Percentiles rank a stretch among this genome's conserved stretches.
These are phyloP conservation scores for Ustilago tritici DNA, from an alignment of 1,284 basidiomycete genomes.

Conservation along the genomic window DNA sequence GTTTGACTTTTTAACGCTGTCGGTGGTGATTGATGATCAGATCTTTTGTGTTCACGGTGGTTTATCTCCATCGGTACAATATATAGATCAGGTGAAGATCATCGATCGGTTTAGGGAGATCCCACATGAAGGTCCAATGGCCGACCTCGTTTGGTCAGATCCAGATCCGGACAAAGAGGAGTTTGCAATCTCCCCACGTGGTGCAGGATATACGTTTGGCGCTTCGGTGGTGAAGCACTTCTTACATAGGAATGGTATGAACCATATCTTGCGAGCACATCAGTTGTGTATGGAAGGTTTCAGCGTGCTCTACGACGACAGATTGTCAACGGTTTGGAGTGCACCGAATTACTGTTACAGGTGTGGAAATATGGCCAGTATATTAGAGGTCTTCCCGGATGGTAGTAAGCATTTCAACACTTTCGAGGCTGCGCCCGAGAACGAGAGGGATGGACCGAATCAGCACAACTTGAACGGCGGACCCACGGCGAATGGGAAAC, in stretches of 20 bases:
- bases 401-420: constrained; percentile 95
- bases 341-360: constrained; percentile 99
- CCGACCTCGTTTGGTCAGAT: constrained; percentile 99
- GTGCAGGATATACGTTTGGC: constrained; percentile 98
- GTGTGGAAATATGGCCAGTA: constrained; percentile 96
- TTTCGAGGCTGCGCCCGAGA: constrained; percentile 98
- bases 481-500: constrained; percentile 42
- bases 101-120: constrained; percentile 99
- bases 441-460: constrained; percentile 75
- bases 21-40: constrained; percentile 97
- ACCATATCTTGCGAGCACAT: constrained; percentile 96
- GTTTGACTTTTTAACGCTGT: constrained; percentile 98
- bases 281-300: constrained; percentile 99
- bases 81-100: constrained; percentile 99
- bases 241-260: constrained; percentile 88
- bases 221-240: constrained; percentile 99
- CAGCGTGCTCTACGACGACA: constrained; percentile 91
- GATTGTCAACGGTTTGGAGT: constrained; percentile 96
- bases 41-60: constrained; percentile 99
- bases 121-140: constrained; percentile 99
- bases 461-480: constrained; percentile 47
- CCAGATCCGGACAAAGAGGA: constrained; percentile 99
- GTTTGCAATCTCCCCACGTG: constrained; percentile 96
- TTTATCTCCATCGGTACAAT: constrained; percentile 95
- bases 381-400: constrained; percentile 93